Evolutionary conservation across 176 grass and related monocot species (phyloP), one percentile per base, ranked within the genome.

Genomic region (Lolium multiflorum): DNA sequence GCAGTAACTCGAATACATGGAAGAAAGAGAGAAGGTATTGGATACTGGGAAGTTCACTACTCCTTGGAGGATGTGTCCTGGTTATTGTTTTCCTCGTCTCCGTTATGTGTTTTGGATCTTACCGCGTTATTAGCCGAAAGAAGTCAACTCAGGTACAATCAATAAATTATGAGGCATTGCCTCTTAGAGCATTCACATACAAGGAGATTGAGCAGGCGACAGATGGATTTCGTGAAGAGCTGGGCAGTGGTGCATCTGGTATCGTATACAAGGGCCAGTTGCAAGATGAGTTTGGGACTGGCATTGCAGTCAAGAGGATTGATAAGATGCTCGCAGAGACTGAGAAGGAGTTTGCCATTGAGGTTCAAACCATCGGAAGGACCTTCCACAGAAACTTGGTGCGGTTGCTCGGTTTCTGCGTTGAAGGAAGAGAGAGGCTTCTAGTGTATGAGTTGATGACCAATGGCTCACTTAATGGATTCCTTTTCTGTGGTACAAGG

Each of bases 341-440:
- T 48, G 77, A 80, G 60, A 80, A 80, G 58, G 77, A 80, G 21
- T 80, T 80, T 41, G 59, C 77, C 41, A 17, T 80, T 63, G 77
- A 80, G 22, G 77, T 80, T 62, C 77, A 80, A 47, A 80, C 77
- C 39, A 80, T 80, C 59, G 77, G 77, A 62, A 80, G 77, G 77
- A 80, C 77, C 58, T 80, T 80, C 57, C 77, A 80, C 58, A 80
- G 77, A 43, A 80, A 80, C 77, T 80, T 80, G 39, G 77, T 63
- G 43, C 39, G 39, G 57, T 63, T 80, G 77, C 57, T 63, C 7
- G 77, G 77, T 63, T 80, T 80, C 39, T 80, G 57, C 4, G 41
- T 1, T 18, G 39, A 63, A 63, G 77, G 77, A 63, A 63, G 5
- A 3, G 21, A 80, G 4, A 81, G 79, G 79, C 62, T 81, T 68